phyloP scores from a whole-genome alignment of 805 yeast genomes.

The Yamadazyma olivae region DNA sequence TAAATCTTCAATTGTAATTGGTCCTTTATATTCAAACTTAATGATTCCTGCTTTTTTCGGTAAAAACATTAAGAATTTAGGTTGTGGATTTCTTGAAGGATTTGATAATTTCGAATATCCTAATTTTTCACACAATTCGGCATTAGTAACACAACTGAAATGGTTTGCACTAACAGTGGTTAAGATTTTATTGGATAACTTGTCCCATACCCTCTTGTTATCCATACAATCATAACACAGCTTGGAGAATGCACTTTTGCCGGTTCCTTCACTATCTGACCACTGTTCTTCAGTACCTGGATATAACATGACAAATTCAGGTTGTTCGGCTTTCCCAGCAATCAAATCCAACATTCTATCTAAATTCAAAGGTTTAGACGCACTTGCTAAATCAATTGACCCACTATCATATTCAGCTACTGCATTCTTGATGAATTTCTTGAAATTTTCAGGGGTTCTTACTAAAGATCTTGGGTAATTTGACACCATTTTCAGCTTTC shows the following conservation, averaged over 20 bases:
- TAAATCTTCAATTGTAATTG: conserved; percentile 26
- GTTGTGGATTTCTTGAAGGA: conserved; percentile 18
- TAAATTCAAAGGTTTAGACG: conserved; percentile 37
- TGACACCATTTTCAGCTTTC: conserved; percentile 29
- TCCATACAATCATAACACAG: conserved; percentile 49
- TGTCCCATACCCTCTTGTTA: conserved; percentile 56
- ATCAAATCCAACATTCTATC: conserved; percentile 46
- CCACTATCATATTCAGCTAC: conserved; percentile 42
- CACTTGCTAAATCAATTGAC: conserved; percentile 35
- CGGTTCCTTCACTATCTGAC: conserved; percentile 24
- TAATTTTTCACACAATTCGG: conserved; percentile 49
- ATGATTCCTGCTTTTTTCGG: conserved; percentile 48
- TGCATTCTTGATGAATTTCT: conserved; percentile 53
- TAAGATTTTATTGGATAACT: conserved; percentile 47
- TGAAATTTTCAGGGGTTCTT: conserved; percentile 48
- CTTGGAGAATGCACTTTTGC: conserved; percentile 32
- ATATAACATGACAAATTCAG: conserved; percentile 64
- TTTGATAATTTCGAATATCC: conserved; percentile 37
- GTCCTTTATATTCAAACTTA: conserved; percentile 44
- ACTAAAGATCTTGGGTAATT: conserved; percentile 46
- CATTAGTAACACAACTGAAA: conserved; percentile 55
- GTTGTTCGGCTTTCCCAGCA: conserved; percentile 47
- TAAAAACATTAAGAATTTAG: conserved; percentile 50
- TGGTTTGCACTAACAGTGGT: conserved; percentile 46
- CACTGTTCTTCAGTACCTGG: conserved; percentile 50